Evolutionary conservation across 306 rosid species (phyloP), one percentile per base, ranked within the genome.

Genomic region (Quillaja saponaria): DNA sequence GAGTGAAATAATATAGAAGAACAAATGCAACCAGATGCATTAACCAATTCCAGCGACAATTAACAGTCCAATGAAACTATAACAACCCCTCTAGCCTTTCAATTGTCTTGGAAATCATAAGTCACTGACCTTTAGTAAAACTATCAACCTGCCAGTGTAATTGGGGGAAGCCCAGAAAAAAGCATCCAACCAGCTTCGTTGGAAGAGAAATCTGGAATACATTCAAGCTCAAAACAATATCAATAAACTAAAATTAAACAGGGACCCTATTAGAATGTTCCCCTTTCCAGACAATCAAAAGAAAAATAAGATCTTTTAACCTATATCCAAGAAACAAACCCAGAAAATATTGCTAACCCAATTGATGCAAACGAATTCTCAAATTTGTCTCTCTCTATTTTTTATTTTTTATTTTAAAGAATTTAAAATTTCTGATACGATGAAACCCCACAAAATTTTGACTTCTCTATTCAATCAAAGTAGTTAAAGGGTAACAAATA

Each of bases 361-460:
- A 66, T 17, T 19, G 42, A 44, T 6, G 28, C 57, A 14, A 39
- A 59, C 48, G 48, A 67, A 52, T 14, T 42, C 70, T 39, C 18
- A 34, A 67, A 70, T 4, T 48, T 49, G 34, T 18, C 31, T 16
- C n/a, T n/a, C n/a, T n/a, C n/a, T n/a, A n/a, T n/a, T n/a, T n/a
- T n/a, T n/a, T n/a, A n/a, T n/a, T n/a, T n/a, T n/a, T n/a, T n/a
- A 37, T 12, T 12, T 12, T 12, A 28, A 53, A 52, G 12, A 25
- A 13, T 13, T 15, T 2, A 31, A 55, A n/a, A 7, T 33, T 7
- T 3, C 40, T 25, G 34, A 37, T 16, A 68, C 64, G 44, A 67
- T 19, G 46, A 76, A 15, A 33, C 71, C 63, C 59, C 39, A 58
- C 34, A 78, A 67, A 68, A 7, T 82, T 80, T 84, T 75, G 88